Percentiles rank a stretch among this genome's conserved stretches.
phyloP scores from a whole-genome alignment of 106 monocot species.

The Cymbidium sinense region DNA sequence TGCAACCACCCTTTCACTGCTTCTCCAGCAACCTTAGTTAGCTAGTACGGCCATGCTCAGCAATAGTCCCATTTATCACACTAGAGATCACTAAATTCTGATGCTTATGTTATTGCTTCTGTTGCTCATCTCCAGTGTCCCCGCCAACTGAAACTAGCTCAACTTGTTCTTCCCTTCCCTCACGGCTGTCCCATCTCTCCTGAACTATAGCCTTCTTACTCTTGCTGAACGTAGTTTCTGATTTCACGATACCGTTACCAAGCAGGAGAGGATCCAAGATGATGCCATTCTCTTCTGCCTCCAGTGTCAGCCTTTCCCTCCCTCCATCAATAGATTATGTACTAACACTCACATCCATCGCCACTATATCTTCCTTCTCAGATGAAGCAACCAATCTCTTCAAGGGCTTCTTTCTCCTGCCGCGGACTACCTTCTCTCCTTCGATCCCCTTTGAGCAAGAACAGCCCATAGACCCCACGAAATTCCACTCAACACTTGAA shows the following conservation, averaged over 20 bases:
- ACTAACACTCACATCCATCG: conserved; percentile 1
- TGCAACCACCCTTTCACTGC: conserved; percentile 10
- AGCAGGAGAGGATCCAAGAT: not conserved
- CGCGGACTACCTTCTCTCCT: not conserved
- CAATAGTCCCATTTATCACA: conserved; percentile 34
- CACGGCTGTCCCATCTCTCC: conserved; percentile 13
- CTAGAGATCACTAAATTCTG: conserved; percentile 11
- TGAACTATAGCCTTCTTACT: not conserved
- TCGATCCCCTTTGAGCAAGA: conserved; percentile 31
- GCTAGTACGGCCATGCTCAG: conserved; percentile 16
- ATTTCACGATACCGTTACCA: conserved; percentile 14
- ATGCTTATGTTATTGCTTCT: not conserved
- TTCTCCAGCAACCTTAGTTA: conserved; percentile 10
- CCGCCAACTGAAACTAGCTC: not conserved
- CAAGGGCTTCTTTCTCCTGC: conserved; percentile 19
- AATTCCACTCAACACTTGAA: not conserved
- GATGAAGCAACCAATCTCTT: conserved; percentile 30
- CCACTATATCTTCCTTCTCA: conserved; percentile 9
- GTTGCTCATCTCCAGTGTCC: not conserved
- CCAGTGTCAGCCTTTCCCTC: conserved; percentile 16
- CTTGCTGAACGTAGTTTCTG: not conserved
- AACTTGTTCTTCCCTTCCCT: not conserved
- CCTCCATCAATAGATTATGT: conserved; percentile 16
- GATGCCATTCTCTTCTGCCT: conserved; percentile 4
- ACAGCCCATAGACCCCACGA: conserved; percentile 40